These are phyloP conservation scores for Solanum habrochaites DNA, from an alignment of 257 asterid species.

Conservation along the genomic window DNA sequence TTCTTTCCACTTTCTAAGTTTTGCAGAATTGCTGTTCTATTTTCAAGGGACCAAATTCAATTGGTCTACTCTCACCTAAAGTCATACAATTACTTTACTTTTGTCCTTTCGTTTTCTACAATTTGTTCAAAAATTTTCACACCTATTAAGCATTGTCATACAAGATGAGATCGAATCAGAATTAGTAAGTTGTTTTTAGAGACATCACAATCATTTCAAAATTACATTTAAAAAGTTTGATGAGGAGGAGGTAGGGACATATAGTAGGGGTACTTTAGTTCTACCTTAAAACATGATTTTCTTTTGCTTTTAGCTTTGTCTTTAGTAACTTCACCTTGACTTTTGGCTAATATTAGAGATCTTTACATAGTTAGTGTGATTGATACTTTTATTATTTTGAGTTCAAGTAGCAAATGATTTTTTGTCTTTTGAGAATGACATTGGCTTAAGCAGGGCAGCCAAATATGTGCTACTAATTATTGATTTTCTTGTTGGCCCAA, in stretches of 20 bases:
- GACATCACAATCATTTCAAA: neutral
- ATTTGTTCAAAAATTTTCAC: neutral
- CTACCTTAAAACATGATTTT: neutral
- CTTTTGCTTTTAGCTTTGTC: neutral
- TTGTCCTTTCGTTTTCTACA: neutral
- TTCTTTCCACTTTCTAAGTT: constrained; percentile 18
- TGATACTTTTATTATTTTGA: neutral
- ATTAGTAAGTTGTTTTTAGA: neutral
- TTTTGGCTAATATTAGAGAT: neutral
- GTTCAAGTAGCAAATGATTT: neutral
- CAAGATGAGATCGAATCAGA: neutral
- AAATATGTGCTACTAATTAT: neutral
- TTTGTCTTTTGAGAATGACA: neutral
- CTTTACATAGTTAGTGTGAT: neutral
- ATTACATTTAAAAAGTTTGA: neutral
- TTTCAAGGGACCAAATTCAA: constrained; percentile 5
- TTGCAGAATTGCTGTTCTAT: constrained; percentile 6
- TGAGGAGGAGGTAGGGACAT: neutral
- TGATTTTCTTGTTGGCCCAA: neutral
- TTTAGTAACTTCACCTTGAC: neutral
- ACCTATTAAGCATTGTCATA: neutral
- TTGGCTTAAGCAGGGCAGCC: neutral
- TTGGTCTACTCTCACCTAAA: neutral
- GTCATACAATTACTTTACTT: neutral
- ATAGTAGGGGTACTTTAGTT: neutral